Evolutionary conservation across 768 basidiomycete genomes (phyloP).

Genomic region (Royoungia palumana): DNA sequence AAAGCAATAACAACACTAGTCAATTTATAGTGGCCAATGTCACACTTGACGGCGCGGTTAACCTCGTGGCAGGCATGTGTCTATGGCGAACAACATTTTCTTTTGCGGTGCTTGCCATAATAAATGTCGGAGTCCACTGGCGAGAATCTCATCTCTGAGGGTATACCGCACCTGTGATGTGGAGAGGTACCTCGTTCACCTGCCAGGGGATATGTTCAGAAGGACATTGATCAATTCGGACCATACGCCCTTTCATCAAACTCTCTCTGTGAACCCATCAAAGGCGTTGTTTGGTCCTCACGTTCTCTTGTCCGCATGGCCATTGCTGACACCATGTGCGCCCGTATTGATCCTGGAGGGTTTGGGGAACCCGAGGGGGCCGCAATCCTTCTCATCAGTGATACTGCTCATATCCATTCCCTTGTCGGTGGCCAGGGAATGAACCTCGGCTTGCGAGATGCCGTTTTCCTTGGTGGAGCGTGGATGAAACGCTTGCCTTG

Average conservation of each 20-base stretch:
- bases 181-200: conserved; percentile 40
- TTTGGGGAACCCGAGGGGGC: conserved; percentile 8
- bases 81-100: conserved; percentile 14
- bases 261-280: conserved; percentile 37
- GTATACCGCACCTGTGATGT: conserved; percentile 43
- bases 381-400: conserved; percentile 35
- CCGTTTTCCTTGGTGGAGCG: conserved; percentile 41
- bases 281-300: conserved; percentile 43
- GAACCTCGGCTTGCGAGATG: conserved; percentile 57
- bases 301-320: conserved; percentile 47
- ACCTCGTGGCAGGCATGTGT: not conserved
- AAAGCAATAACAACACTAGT: conserved; percentile 24
- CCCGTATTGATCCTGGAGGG: not conserved
- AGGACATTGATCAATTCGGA: conserved; percentile 41
- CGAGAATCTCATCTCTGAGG: not conserved
- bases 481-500: conserved; percentile 35
- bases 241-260: conserved; percentile 36
- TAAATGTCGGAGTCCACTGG: conserved; percentile 15
- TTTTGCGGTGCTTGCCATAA: conserved; percentile 10
- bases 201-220: conserved; percentile 42
- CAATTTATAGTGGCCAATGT: conserved; percentile 28
- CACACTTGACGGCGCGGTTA: conserved; percentile 8
- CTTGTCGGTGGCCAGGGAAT: conserved; percentile 58
- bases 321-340: conserved; percentile 33
- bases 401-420: conserved; percentile 53